These are phyloP conservation scores for Diaporthe australafricana DNA, from an alignment of 2,329 filamentous ascomycete genomes.

Conservation along the genomic window DNA sequence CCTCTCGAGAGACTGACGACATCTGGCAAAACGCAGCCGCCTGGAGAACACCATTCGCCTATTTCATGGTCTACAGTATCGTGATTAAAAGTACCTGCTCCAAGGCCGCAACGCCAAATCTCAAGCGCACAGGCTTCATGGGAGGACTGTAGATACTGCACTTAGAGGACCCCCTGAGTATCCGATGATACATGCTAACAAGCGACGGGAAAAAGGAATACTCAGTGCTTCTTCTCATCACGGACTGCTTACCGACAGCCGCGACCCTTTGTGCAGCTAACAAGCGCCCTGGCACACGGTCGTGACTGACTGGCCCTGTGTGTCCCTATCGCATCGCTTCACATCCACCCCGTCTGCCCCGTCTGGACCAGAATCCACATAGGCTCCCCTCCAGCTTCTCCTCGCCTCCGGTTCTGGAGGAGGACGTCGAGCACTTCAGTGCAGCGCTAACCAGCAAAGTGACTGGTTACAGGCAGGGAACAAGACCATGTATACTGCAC, in stretches of 20 bases:
- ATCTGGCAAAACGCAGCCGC: not conserved
- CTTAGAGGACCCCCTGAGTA: too few relatives aligned
- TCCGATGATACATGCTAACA: not conserved
- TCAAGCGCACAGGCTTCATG: too few relatives aligned
- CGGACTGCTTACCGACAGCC: constrained; percentile 6
- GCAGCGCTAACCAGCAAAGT: not conserved
- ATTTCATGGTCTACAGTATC: not conserved
- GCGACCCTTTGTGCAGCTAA: not conserved
- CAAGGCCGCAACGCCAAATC: not conserved
- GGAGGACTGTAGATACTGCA: too few relatives aligned
- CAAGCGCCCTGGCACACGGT: not conserved
- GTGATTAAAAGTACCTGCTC: constrained; percentile 5
- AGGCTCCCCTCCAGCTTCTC: too few relatives aligned
- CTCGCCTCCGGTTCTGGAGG: not conserved
- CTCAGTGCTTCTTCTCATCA: not conserved
- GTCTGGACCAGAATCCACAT: not conserved
- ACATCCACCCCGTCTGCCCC: not conserved
- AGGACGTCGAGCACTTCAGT: not conserved
- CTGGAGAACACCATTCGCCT: not conserved
- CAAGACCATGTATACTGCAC: not conserved
- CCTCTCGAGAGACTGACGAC: constrained; percentile 2
- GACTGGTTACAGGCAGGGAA: too few relatives aligned
- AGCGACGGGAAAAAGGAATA: not conserved
- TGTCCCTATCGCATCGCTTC: not conserved
- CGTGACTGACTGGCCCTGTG: too few relatives aligned